phyloP scores from a whole-genome alignment of 352 stramenopile species.

The Globisporangium okanoganense region DNA sequence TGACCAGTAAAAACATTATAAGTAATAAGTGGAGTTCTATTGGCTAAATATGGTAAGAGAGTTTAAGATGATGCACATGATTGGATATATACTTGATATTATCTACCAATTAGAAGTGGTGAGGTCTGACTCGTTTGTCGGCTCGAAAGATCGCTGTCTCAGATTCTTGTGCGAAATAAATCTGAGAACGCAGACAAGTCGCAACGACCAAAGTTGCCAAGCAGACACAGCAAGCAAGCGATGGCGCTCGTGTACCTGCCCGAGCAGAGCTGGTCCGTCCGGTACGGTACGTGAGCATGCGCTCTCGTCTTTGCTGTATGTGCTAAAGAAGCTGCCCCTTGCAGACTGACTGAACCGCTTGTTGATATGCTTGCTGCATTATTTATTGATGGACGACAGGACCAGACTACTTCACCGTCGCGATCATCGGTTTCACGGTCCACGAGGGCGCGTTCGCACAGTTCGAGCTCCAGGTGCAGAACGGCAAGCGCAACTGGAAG shows the following conservation, averaged over 20 bases:
- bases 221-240: slow-evolving; percentile 1
- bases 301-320: not conserved
- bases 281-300: slow-evolving; percentile 44
- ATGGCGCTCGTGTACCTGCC: slow-evolving; percentile 80
- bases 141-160: slow-evolving; percentile 1
- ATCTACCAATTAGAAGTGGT: no score
- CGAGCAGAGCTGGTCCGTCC: slow-evolving; percentile 62
- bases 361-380: not conserved
- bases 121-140: no score
- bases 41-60: no score
- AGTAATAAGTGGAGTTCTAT: no score
- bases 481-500: slow-evolving; percentile 62
- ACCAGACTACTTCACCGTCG: slow-evolving; percentile 71
- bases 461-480: slow-evolving; percentile 72
- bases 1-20: no score
- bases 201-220: not conserved
- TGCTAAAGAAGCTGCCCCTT: no score
- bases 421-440: slow-evolving; percentile 46
- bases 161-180: not conserved
- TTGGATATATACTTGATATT: no score
- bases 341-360: not conserved
- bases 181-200: not conserved
- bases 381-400: slow-evolving; percentile 23
- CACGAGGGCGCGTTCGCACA: slow-evolving; percentile 48
- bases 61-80: no score